phyloP scores from a whole-genome alignment of 1,139 yeast species.

The Lodderomyces elongisporus region DNA sequence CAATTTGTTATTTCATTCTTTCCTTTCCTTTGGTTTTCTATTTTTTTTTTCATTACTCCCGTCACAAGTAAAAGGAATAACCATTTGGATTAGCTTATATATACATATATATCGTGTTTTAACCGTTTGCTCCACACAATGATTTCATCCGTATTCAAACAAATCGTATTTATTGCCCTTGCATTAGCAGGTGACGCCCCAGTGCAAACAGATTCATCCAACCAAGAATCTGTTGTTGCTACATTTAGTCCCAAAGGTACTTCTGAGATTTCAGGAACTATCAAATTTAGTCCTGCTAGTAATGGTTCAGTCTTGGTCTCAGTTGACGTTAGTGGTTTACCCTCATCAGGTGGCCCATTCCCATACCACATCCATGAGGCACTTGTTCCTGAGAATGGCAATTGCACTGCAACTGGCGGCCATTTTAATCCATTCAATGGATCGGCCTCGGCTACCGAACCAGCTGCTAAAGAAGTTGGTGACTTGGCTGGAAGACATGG shows the following conservation, averaged over 20 bases:
- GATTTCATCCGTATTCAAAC: too few species aligned
- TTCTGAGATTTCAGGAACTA: constrained; percentile 20
- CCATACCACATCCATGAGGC: constrained; percentile 37
- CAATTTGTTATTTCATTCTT: too few species aligned
- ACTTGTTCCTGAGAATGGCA: constrained; percentile 37
- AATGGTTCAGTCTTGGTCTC: constrained; percentile 31
- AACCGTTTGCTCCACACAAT: too few species aligned
- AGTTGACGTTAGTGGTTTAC: constrained; percentile 32
- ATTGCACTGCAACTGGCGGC: constrained; percentile 33
- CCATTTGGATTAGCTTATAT: too few species aligned
- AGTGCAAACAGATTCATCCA: constrained; percentile 17
- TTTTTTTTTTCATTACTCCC: too few species aligned
- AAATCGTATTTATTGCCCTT: constrained; percentile 2
- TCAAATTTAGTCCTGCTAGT: constrained; percentile 25
- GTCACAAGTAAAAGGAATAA: too few species aligned
- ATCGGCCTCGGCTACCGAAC: constrained; percentile 19
- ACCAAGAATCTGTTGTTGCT: constrained; percentile 15
- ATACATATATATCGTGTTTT: too few species aligned
- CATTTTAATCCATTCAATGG: constrained; percentile 43
- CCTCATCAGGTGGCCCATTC: constrained; percentile 37
- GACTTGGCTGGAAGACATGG: constrained; percentile 44
- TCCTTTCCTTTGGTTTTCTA: too few species aligned
- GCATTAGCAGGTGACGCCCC: constrained; percentile 18
- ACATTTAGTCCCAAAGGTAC: constrained; percentile 10
- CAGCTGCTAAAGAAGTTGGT: constrained; percentile 31